Conservation (phyloP, 495 filamentous ascomycete genomes). For the Penicillium turbatum region DNA sequence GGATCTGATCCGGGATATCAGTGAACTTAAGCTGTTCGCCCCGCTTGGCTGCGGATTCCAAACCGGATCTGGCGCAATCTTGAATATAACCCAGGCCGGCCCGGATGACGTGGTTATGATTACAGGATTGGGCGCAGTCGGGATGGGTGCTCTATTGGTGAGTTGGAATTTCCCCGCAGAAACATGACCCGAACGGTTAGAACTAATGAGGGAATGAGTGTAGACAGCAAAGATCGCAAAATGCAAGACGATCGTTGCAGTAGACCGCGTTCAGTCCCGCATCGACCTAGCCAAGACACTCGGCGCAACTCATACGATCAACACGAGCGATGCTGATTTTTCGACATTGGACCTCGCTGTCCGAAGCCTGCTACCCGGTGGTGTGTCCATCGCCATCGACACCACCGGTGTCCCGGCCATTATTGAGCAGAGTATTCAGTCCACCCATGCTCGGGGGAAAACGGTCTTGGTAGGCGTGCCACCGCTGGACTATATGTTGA, state of each 20-base stretch:
- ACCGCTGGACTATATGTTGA: slow-evolving; percentile 25
- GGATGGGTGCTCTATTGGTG: slow-evolving; percentile 33
- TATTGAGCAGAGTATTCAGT: slow-evolving; percentile 29
- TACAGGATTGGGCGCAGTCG: slow-evolving; percentile 36
- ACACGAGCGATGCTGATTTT: slow-evolving; percentile 15
- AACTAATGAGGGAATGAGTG: background rate
- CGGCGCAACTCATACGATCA: slow-evolving; percentile 37
- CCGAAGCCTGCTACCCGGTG: slow-evolving; percentile 14
- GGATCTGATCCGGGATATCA: slow-evolving; percentile 7
- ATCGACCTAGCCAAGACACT: slow-evolving; percentile 33
- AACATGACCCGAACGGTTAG: background rate
- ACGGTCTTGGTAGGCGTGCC: slow-evolving; percentile 36
- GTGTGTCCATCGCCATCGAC: slow-evolving; percentile 32
- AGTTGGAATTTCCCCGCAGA: background rate
- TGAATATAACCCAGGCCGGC: slow-evolving; percentile 23
- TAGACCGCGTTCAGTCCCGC: slow-evolving; percentile 30
- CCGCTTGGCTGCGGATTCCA: slow-evolving; percentile 44
- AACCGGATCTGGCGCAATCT: slow-evolving; percentile 37
- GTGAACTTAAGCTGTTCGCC: slow-evolving; percentile 35
- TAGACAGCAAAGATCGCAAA: slow-evolving; percentile 9
- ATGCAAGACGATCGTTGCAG: slow-evolving; percentile 30
- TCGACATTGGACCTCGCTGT: slow-evolving; percentile 21
- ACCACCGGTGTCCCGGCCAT: slow-evolving; percentile 32
- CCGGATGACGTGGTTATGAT: slow-evolving; percentile 23
- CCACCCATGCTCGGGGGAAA: slow-evolving; percentile 25